A percentile compares a stretch with the other conserved stretches of the same genome.
Evolutionary conservation across 768 basidiomycete species (phyloP).

Genomic region (Russula griseocarnosa): DNA sequence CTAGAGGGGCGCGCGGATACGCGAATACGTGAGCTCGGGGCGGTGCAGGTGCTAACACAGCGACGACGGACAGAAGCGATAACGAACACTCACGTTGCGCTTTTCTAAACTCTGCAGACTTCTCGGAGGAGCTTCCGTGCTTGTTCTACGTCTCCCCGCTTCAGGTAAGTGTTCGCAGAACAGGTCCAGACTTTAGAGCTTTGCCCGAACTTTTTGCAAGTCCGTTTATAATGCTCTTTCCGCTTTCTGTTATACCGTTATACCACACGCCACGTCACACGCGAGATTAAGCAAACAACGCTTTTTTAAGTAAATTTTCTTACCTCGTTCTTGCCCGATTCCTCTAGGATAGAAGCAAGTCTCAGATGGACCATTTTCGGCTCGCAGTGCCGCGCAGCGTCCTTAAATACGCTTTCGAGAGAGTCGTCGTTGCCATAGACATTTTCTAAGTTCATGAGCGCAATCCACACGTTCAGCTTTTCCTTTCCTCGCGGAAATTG

Average conservation of each 20-base stretch:
- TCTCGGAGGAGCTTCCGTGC: conserved; percentile 81
- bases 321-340: conserved; percentile 79
- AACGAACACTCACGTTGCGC: conserved; percentile 66
- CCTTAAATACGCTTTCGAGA: conserved; percentile 79
- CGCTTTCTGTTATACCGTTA: conserved; percentile 58
- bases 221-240: conserved; percentile 84
- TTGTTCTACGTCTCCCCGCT: conserved; percentile 66
- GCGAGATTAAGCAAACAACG: not conserved
- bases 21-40: too few relatives aligned
- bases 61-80: too few relatives aligned
- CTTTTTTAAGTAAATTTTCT: conserved; percentile 6
- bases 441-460: conserved; percentile 91
- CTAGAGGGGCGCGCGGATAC: conserved; percentile 41
- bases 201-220: conserved; percentile 90
- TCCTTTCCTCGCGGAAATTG: conserved; percentile 94
- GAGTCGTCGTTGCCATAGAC: conserved; percentile 82
- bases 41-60: too few relatives aligned
- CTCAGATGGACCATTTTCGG: conserved; percentile 87
- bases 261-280: conserved; percentile 1
- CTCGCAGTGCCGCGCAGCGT: conserved; percentile 87
- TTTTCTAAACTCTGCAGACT: conserved; percentile 89
- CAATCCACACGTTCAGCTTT: conserved; percentile 96
- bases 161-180: conserved; percentile 83
- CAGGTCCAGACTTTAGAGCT: conserved; percentile 93
- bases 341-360: conserved; percentile 78